Percentiles rank a stretch among this genome's conserved stretches.
phyloP scores from a whole-genome alignment of 495 filamentous ascomycete species.

The Clohesyomyces aquaticus region DNA sequence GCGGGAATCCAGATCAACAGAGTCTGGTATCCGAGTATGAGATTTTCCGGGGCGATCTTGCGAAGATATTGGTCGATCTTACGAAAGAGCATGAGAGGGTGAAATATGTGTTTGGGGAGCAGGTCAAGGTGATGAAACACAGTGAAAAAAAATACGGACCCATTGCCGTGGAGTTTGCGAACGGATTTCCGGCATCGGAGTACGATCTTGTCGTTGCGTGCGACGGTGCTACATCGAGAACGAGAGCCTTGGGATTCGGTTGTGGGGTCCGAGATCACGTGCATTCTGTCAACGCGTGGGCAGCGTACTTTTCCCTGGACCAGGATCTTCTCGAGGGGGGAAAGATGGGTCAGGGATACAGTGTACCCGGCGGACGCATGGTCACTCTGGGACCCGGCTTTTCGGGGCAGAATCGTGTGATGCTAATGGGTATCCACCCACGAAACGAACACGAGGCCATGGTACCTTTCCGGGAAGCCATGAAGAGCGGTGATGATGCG shows the following conservation, averaged over 20 bases:
- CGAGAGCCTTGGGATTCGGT: constrained; percentile 52
- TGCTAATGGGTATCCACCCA: background rate
- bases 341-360: constrained; percentile 48
- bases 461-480: background rate
- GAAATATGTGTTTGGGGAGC: constrained; percentile 54
- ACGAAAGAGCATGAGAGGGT: constrained; percentile 51
- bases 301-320: constrained; percentile 45
- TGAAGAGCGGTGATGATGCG: too few species aligned
- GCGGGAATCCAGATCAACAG: constrained; percentile 51
- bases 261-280: constrained; percentile 50
- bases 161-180: constrained; percentile 48
- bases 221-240: constrained; percentile 56
- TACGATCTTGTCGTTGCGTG: constrained; percentile 57
- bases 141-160: constrained; percentile 38
- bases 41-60: constrained; percentile 59
- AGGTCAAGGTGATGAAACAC: constrained; percentile 44
- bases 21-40: constrained; percentile 59
- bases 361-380: constrained; percentile 51
- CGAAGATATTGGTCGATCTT: constrained; percentile 50
- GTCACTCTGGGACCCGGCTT: background rate
- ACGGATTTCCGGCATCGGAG: constrained; percentile 45
- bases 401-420: background rate
- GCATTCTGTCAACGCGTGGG: constrained; percentile 39
- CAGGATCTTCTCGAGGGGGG: constrained; percentile 49
- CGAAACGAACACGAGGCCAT: background rate